phyloP scores from a whole-genome alignment of 768 basidiomycete species.

The Kwoniella pini region DNA sequence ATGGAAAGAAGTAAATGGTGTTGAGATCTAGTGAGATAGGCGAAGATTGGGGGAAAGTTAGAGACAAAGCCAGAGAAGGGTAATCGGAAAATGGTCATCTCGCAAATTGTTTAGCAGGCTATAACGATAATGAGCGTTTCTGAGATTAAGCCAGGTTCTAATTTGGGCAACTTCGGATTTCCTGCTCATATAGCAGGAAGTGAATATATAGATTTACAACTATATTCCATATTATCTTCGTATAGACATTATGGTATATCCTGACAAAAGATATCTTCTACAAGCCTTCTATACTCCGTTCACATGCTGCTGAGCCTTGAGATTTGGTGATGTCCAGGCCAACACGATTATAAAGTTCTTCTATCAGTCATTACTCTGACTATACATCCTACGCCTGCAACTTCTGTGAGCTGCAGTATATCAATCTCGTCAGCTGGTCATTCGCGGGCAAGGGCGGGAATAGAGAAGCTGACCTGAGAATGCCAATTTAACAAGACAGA shows the following conservation, averaged over 20 bases:
- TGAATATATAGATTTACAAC: constrained; percentile 19
- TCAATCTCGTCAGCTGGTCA: too few relatives aligned
- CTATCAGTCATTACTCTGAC: constrained; percentile 80
- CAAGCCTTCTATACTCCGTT: background rate
- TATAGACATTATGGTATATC: background rate
- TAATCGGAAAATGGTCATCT: too few relatives aligned
- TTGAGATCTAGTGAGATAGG: too few relatives aligned
- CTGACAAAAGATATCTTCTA: background rate
- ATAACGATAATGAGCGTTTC: too few relatives aligned
- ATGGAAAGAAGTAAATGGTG: constrained; percentile 59
- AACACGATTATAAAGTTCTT: constrained; percentile 59
- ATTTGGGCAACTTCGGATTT: background rate
- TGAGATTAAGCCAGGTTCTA: background rate
- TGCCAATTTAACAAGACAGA: constrained; percentile 85
- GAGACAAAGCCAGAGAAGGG: too few relatives aligned
- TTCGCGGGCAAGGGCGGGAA: too few relatives aligned
- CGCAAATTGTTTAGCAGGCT: too few relatives aligned
- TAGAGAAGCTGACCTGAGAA: constrained; percentile 71
- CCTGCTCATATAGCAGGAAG: background rate
- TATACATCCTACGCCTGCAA: constrained; percentile 91
- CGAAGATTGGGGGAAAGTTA: too few relatives aligned
- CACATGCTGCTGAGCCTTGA: background rate
- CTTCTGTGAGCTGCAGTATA: constrained; percentile 73
- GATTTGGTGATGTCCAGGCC: background rate
- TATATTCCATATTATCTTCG: constrained; percentile 14